These are phyloP conservation scores for Leptoxyphium fumago DNA, from an alignment of 2,329 filamentous ascomycete species.

Conservation along the genomic window DNA sequence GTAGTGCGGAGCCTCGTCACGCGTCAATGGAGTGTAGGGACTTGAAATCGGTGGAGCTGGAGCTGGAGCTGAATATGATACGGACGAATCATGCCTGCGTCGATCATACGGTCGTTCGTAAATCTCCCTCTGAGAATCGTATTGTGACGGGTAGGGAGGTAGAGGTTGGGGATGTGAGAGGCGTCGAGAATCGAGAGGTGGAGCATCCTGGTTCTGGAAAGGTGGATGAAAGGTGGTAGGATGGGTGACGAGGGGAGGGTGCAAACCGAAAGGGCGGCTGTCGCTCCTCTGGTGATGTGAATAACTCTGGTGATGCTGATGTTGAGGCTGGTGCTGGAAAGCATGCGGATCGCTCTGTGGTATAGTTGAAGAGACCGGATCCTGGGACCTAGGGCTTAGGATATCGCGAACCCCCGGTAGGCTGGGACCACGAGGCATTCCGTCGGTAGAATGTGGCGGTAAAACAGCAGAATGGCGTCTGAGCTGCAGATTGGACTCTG, in stretches of 20 bases:
- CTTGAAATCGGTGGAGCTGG: conserved; percentile 2
- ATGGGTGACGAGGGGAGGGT: conserved; percentile 10
- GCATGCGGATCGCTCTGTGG: conserved; percentile 6
- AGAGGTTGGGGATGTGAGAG: conserved; percentile 5
- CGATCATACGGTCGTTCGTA: neutral
- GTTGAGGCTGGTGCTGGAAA: conserved; percentile 3
- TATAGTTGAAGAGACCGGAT: conserved; percentile 4
- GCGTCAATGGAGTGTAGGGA: conserved; percentile 9
- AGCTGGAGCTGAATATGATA: neutral
- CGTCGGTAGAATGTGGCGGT: neutral
- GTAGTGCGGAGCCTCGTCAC: conserved; percentile 9
- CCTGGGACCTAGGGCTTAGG: conserved; percentile 9
- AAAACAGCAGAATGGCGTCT: neutral
- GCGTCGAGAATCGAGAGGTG: conserved; percentile 1
- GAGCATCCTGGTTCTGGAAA: neutral
- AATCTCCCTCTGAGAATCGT: neutral
- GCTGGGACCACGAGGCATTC: conserved; percentile 8
- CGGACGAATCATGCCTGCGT: neutral
- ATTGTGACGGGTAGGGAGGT: conserved; percentile 10
- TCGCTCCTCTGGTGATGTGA: conserved; percentile 8
- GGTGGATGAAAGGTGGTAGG: conserved; percentile 4
- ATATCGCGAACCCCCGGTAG: conserved; percentile 18
- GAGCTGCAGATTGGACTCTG: neutral
- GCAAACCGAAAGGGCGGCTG: conserved; percentile 8
- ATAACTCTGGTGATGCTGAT: neutral